These are phyloP conservation scores for Sideroxylon spinosum DNA, from an alignment of 179 eudicot species.

Conservation along the genomic window DNA sequence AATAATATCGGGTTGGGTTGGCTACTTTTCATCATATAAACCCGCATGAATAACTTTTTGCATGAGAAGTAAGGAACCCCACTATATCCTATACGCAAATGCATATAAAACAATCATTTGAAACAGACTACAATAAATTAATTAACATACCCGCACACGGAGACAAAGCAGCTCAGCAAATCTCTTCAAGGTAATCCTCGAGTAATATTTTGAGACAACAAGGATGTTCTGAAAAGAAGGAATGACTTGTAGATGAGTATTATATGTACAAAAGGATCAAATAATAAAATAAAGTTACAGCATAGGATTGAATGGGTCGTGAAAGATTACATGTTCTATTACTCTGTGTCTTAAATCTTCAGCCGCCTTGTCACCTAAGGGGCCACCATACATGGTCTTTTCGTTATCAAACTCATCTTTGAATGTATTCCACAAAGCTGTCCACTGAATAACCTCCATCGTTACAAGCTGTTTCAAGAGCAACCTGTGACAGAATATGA, in stretches of 20 bases:
- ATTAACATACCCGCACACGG: slow-evolving; percentile 49
- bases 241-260: neutral
- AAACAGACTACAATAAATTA: neutral
- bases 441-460: slow-evolving; percentile 97
- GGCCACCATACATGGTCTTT: slow-evolving; percentile 77
- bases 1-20: too few species aligned
- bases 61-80: neutral
- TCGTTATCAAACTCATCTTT: slow-evolving; percentile 83
- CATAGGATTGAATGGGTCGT: neutral
- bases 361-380: slow-evolving; percentile 85
- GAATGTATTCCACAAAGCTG: slow-evolving; percentile 72
- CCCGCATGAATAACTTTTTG: neutral
- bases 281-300: neutral
- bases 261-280: neutral
- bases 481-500: slow-evolving; percentile 34
- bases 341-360: slow-evolving; percentile 87
- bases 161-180: slow-evolving; percentile 82
- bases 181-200: slow-evolving; percentile 79
- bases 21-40: neutral
- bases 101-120: neutral
- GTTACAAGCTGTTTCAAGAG: slow-evolving; percentile 84
- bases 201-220: slow-evolving; percentile 86
- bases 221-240: slow-evolving; percentile 67
- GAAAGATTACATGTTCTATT: slow-evolving; percentile 78
- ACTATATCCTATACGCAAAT: neutral